Base-by-base conservation (phyloP, 192 early-diverging fungal genomes). In the Pilobolus umbonatus region DNA sequence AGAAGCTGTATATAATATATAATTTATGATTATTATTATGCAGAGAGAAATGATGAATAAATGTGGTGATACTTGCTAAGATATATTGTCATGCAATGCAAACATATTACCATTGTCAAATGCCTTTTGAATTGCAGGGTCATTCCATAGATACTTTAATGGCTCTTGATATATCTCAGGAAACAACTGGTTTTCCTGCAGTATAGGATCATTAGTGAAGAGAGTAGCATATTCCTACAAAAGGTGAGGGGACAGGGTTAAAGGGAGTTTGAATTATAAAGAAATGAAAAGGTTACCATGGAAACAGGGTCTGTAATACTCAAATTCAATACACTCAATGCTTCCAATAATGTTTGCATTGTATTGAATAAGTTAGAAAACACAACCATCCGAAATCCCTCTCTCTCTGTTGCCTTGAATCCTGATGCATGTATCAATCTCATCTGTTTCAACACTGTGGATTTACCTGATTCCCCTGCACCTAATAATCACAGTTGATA, bases 401-500 rank as follows among this genome's bases (percentile, higher is more conserved):
- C 76, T 15, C 70, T 49, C 34, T 81, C 80, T 6, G 45, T 46
- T 5, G 53, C 25, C 6, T 67, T 72, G 51, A 79, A 81, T 7
- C 80, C 80, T 14, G 74, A 63, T 8, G 77, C 75, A 54, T 81
- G 80, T 54, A 81, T 69, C 15, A 81, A 60, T 38, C 76, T 70
- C 80, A 81, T 81, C 51, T 81, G 80, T 54, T 81, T 81, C 31
- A 81, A 61, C 31, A 81, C 67, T 11, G 82, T 84, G 4, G 82
- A 79, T 70, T 84, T 84, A 43, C 82, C 82, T n/a, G 78, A 78
- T 61, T 84, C 82, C 17, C 78, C 77, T 32, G 82, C 78, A 51
- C 81, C 81, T 81, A n/a, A 2, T 12, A 28, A 38, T 56, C 39
- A 45, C 11, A 49, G 21, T 14, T 44, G 6, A 5, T 44, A 21